These are phyloP conservation scores for Sphaerostilbella broomeana DNA, from an alignment of 2,329 filamentous ascomycete species.

Conservation along the genomic window DNA sequence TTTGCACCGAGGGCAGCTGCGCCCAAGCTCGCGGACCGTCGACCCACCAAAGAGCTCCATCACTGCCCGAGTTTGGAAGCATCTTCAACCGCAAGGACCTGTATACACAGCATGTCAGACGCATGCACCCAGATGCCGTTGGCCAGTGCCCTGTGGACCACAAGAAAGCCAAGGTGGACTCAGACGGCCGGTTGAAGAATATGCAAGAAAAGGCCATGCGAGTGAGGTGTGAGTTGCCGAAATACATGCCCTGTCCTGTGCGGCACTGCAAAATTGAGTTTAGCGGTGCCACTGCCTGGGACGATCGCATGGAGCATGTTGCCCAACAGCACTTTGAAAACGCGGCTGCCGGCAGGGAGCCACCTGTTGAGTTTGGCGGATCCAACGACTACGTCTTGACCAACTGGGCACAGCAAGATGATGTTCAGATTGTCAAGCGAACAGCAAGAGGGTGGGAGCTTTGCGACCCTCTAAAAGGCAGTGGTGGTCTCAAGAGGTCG, in stretches of 20 bases:
- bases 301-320: constrained; percentile 80
- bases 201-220: constrained; percentile 54
- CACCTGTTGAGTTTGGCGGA: constrained; percentile 33
- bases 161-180: constrained; percentile 30
- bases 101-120: constrained; percentile 78
- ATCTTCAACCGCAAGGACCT: constrained; percentile 88
- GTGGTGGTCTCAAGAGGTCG: constrained; percentile 1
- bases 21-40: constrained; percentile 25
- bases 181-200: constrained; percentile 48
- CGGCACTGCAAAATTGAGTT: constrained; percentile 55
- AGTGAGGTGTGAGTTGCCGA: constrained; percentile 56
- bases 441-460: constrained; percentile 27
- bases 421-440: constrained; percentile 28
- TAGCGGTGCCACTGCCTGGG: constrained; percentile 61
- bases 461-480: constrained; percentile 25
- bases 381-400: constrained; percentile 32
- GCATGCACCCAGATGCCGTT: constrained; percentile 63
- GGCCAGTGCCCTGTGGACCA: constrained; percentile 33
- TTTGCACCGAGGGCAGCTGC: constrained; percentile 62
- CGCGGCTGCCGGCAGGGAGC: constrained; percentile 25
- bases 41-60: constrained; percentile 9
- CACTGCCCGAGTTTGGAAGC: constrained; percentile 45
- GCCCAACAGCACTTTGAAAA: constrained; percentile 64
- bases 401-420: constrained; percentile 30
- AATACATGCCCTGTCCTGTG: constrained; percentile 54